Conservation (phyloP, 2,329 filamentous ascomycete genomes). For the Cordyceps pruinosa region DNA sequence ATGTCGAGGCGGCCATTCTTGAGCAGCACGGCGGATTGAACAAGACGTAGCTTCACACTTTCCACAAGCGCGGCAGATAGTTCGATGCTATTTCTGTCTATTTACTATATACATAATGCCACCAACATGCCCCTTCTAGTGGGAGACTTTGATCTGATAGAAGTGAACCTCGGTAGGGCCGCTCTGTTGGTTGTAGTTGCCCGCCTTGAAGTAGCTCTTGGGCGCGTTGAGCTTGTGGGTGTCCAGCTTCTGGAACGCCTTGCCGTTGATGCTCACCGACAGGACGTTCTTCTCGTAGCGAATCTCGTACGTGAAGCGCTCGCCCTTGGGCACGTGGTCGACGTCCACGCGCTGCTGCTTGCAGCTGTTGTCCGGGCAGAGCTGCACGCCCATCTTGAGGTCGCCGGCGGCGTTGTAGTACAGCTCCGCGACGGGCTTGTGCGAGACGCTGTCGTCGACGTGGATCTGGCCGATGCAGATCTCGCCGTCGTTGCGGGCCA, state of each 20-base stretch:
- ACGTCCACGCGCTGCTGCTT: constrained; percentile 25
- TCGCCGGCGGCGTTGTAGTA: constrained; percentile 30
- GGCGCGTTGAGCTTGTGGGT: constrained; percentile 24
- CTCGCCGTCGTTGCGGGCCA: constrained; percentile 23
- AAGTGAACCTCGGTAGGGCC: constrained; percentile 21
- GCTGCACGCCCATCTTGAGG: constrained; percentile 32
- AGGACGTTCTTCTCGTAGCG: constrained; percentile 29
- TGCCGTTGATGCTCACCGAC: constrained; percentile 25
- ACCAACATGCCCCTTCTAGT: not conserved
- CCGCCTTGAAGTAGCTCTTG: constrained; percentile 31
- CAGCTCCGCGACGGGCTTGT: constrained; percentile 34
- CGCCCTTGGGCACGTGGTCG: constrained; percentile 25
- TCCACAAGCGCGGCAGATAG: not conserved
- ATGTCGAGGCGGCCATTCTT: not conserved
- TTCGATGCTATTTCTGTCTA: not conserved
- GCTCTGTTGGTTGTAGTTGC: constrained; percentile 31
- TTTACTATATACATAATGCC: not conserved
- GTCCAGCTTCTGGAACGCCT: constrained; percentile 17
- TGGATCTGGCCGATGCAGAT: not conserved
- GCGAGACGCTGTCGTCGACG: constrained; percentile 16
- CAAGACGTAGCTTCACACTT: not conserved
- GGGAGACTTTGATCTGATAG: constrained; percentile 17
- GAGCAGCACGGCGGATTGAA: not conserved
- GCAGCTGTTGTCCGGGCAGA: constrained; percentile 23
- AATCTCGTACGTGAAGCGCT: constrained; percentile 32